phyloP scores from a whole-genome alignment of 768 basidiomycete genomes.

The Lactarius pseudohatsudake region DNA sequence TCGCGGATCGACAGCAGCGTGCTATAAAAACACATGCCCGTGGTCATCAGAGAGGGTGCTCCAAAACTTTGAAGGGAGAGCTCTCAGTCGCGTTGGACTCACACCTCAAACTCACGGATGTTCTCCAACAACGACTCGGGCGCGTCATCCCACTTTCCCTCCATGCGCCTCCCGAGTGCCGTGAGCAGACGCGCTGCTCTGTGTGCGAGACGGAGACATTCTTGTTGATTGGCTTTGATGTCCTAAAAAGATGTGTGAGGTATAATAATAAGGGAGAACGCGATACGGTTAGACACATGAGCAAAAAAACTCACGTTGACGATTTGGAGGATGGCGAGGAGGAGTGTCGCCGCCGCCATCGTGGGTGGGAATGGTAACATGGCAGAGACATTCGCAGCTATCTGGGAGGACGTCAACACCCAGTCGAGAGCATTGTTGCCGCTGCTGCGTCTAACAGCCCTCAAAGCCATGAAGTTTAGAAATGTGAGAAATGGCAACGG shows the following conservation, averaged over 20 bases:
- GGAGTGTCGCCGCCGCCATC: slow-evolving; percentile 22
- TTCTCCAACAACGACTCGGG: slow-evolving; percentile 30
- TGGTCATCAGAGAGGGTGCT: not conserved
- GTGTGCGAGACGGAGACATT: slow-evolving; percentile 27
- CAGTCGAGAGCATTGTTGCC: slow-evolving; percentile 26
- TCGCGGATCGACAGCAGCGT: slow-evolving; percentile 29
- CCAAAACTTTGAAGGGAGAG: not conserved
- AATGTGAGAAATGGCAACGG: not conserved
- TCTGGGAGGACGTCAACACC: slow-evolving; percentile 19
- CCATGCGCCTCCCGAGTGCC: slow-evolving; percentile 29
- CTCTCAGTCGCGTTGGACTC: slow-evolving; percentile 6
- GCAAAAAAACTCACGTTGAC: slow-evolving; percentile 18
- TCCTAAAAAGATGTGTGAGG: slow-evolving; percentile 16
- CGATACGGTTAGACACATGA: not conserved
- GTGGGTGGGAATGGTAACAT: slow-evolving; percentile 27
- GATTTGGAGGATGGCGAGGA: slow-evolving; percentile 26
- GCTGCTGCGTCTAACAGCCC: slow-evolving; percentile 20
- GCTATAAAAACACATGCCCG: slow-evolving; percentile 1
- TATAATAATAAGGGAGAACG: too few species aligned
- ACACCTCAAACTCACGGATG: slow-evolving; percentile 30
- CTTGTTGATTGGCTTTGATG: slow-evolving; percentile 29
- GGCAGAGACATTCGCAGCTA: slow-evolving; percentile 16
- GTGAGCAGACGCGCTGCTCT: slow-evolving; percentile 26
- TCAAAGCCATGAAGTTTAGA: slow-evolving; percentile 21
- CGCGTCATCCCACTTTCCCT: slow-evolving; percentile 31